phyloP scores from a whole-genome alignment of 2,329 filamentous ascomycete genomes.

The Torrubiellomyces zombiae region DNA sequence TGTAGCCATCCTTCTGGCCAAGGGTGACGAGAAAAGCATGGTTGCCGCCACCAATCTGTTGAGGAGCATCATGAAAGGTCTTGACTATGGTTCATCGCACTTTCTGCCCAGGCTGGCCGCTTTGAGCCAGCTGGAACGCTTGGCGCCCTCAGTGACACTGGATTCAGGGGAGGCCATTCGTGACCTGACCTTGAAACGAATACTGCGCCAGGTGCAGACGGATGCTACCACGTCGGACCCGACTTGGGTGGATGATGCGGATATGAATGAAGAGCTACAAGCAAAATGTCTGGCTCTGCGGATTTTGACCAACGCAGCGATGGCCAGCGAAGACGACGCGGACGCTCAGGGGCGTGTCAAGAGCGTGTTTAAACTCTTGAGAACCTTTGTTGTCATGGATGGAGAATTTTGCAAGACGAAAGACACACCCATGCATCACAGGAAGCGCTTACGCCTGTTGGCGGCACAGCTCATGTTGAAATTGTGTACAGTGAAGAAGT shows the following conservation, averaged over 20 bases:
- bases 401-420: slow-evolving; percentile 66
- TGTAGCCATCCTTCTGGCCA: slow-evolving; percentile 72
- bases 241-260: slow-evolving; percentile 50
- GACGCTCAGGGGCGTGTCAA: slow-evolving; percentile 42
- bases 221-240: slow-evolving; percentile 39
- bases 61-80: slow-evolving; percentile 56
- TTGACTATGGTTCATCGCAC: slow-evolving; percentile 53
- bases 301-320: slow-evolving; percentile 71
- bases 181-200: slow-evolving; percentile 57
- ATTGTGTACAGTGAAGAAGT: slow-evolving; percentile 57
- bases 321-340: slow-evolving; percentile 36
- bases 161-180: slow-evolving; percentile 63
- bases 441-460: slow-evolving; percentile 61
- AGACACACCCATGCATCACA: slow-evolving; percentile 63
- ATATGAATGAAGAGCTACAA: slow-evolving; percentile 63
- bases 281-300: slow-evolving; percentile 75
- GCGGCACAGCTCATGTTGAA: slow-evolving; percentile 74
- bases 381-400: slow-evolving; percentile 54
- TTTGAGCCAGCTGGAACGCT: slow-evolving; percentile 58
- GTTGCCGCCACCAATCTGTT: slow-evolving; percentile 76
- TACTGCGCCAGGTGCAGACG: slow-evolving; percentile 54
- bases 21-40: slow-evolving; percentile 53
- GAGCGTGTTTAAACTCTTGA: slow-evolving; percentile 64
- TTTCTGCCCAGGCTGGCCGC: slow-evolving; percentile 62
- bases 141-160: slow-evolving; percentile 55